These are phyloP conservation scores for Neurospora crassa DNA, from an alignment of 2,329 filamentous ascomycete species.

Conservation along the genomic window DNA sequence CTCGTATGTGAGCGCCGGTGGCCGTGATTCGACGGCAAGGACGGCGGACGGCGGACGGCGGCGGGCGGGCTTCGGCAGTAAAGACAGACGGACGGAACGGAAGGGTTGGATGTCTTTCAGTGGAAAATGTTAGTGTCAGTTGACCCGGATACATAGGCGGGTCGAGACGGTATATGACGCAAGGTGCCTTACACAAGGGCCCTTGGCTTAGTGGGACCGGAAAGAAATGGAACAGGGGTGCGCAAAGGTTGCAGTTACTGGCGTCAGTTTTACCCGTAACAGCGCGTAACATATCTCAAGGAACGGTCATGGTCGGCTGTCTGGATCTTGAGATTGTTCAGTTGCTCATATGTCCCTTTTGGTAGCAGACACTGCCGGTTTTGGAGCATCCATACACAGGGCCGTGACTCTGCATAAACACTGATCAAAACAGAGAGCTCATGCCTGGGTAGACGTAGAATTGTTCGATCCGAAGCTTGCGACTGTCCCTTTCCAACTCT, in stretches of 20 bases:
- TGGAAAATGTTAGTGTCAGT: background rate
- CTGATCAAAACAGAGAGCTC: background rate
- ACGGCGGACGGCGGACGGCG: background rate
- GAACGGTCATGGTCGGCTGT: background rate
- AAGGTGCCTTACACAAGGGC: background rate
- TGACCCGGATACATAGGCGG: background rate
- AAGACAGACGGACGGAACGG: background rate
- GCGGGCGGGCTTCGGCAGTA: background rate
- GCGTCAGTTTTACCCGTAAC: background rate
- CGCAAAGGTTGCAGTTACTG: background rate
- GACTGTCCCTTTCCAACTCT: background rate
- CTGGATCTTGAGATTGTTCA: background rate
- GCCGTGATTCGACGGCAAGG: background rate
- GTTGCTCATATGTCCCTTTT: background rate
- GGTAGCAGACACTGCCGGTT: background rate
- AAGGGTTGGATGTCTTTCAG: background rate
- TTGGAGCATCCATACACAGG: background rate
- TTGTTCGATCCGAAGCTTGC: background rate
- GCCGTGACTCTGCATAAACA: background rate
- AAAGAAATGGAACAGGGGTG: background rate
- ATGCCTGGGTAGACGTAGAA: background rate
- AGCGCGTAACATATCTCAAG: background rate
- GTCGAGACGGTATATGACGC: background rate
- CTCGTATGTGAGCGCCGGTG: background rate
- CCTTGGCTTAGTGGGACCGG: background rate